Conservation (phyloP, 495 filamentous ascomycete genomes). For the Chaetomium fimeti region DNA sequence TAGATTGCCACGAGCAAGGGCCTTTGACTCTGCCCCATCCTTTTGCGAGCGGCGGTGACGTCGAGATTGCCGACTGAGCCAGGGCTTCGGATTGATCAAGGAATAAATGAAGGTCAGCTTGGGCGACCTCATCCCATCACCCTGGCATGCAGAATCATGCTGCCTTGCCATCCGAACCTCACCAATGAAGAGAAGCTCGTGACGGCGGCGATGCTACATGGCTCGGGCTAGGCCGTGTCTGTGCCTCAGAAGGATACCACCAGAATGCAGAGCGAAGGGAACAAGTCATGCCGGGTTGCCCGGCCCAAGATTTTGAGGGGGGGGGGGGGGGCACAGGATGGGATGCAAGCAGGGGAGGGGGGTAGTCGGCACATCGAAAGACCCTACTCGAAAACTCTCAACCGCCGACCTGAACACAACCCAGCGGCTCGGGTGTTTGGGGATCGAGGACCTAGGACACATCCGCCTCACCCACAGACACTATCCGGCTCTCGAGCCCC, state of each 20-base stretch:
- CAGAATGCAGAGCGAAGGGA: slow-evolving; percentile 18
- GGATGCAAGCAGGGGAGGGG: neutral
- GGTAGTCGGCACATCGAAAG: slow-evolving; percentile 2
- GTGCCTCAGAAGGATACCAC: slow-evolving; percentile 24
- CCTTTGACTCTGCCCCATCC: slow-evolving; percentile 8
- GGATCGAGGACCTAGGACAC: neutral
- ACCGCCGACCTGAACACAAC: neutral
- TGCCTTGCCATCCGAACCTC: slow-evolving; percentile 18
- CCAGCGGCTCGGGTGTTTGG: neutral
- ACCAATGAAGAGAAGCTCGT: slow-evolving; percentile 32
- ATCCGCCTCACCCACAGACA: neutral
- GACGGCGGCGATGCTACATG: slow-evolving; percentile 33
- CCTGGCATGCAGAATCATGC: slow-evolving; percentile 16
- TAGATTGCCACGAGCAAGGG: slow-evolving; percentile 24
- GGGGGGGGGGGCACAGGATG: neutral
- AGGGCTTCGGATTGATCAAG: slow-evolving; percentile 11
- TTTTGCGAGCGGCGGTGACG: neutral
- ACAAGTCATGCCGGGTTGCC: slow-evolving; percentile 7
- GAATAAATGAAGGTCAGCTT: slow-evolving; percentile 27
- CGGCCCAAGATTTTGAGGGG: neutral
- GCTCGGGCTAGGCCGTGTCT: slow-evolving; percentile 37
- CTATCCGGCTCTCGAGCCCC: neutral
- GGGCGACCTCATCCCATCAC: slow-evolving; percentile 29
- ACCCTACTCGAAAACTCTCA: neutral
- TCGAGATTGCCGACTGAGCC: slow-evolving; percentile 1